Conservation (phyloP, 2,329 filamentous ascomycete species). For the Biscogniauxia marginata region DNA sequence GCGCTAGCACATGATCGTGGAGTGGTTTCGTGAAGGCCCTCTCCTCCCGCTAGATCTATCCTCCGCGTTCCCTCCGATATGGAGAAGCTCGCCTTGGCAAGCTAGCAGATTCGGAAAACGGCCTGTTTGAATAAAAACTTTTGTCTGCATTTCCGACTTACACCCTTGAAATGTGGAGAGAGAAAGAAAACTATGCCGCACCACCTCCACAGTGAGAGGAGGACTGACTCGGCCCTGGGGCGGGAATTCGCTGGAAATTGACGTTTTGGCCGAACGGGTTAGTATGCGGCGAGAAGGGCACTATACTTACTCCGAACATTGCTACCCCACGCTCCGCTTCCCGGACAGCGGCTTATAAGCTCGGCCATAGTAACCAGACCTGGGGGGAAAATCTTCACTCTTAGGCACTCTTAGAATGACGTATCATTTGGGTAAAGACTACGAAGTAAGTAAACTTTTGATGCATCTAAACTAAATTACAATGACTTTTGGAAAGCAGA, state of each 20-base stretch:
- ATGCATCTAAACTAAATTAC: not conserved
- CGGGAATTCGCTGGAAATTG: conserved; percentile 23
- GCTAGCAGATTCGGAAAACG: not conserved
- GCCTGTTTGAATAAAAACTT: not conserved
- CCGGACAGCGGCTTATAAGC: too few species aligned
- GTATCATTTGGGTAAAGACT: not conserved
- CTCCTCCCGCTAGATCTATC: not conserved
- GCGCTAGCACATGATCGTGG: not conserved
- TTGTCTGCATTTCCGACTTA: not conserved
- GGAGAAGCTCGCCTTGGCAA: not conserved
- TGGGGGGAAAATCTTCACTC: too few species aligned
- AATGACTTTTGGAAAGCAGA: not conserved
- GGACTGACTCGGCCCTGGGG: not conserved
- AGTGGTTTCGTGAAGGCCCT: not conserved
- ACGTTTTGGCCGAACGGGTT: conserved; percentile 16
- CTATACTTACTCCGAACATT: not conserved
- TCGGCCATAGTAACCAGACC: not conserved
- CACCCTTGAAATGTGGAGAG: not conserved
- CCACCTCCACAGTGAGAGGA: not conserved
- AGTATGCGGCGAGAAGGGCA: not conserved
- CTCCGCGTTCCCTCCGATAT: not conserved
- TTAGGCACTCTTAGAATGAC: not conserved
- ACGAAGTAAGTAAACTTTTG: not conserved
- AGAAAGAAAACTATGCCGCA: not conserved
- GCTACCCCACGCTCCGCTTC: not conserved